Evolutionary conservation across 164 flowering plant genomes (phyloP), one percentile per base, ranked within the genome.

Genomic region (Brasenia schreberi): DNA sequence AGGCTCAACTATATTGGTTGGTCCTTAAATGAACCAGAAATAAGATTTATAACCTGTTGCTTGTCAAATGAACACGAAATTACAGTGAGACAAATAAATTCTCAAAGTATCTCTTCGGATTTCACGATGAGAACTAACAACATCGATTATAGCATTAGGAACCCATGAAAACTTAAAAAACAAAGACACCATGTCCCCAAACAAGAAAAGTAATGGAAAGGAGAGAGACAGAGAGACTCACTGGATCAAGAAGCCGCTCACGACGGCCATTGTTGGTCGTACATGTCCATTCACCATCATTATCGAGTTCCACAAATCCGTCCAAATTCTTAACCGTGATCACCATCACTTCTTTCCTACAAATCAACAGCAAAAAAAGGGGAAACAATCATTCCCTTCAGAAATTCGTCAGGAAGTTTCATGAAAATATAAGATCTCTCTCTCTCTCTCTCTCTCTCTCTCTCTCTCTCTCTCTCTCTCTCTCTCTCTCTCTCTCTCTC

Each of bases 261-360:
- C 68, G 73, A 81, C 67, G 73, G 83, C 17, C 68, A 19, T 66
- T 61, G 7, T 65, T 77, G 6, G 76, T 75, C 17, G 75, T 76
- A 67, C 81, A 81, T 68, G 77, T 75, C 98, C 98, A 94, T 69
- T 76, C 81, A 16, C 97, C 93, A 79, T 87, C 90, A 5, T 68
- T 56, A 59, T 79, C 82, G 18, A 81, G 44, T 4, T 87, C 76
- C 18, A 87, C 75, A 77, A 77, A 76, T 6, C 97, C 92, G 0
- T 87, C 68, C 7, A 84, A 71, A 76, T 87, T 85, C 81, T 82
- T 85, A 39, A 89, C 96, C 42, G 80, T 70, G 12, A 94, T 74
- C 74, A 94, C 87, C 69, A 80, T 75, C 7, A 79, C 85, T 66
- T 79, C 87, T 74, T 97, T 90, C 73, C 7, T 72, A 52, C 70